These are phyloP conservation scores for Penicillium nordicum DNA, from an alignment of 2,329 filamentous ascomycete genomes.

Conservation along the genomic window DNA sequence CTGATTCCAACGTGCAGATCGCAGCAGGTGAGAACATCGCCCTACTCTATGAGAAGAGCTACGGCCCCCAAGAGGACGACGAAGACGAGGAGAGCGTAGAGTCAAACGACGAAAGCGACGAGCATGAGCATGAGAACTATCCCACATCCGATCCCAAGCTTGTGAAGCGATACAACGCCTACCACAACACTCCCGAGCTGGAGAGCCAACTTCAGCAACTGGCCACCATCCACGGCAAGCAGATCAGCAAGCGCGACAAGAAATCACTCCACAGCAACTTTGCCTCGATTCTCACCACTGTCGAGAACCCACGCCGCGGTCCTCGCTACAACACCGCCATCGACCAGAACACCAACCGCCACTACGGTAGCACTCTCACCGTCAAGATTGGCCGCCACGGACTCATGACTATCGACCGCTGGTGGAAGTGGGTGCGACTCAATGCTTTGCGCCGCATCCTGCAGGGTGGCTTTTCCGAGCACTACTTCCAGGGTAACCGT, in stretches of 20 bases:
- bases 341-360: constrained; percentile 56
- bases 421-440: constrained; percentile 69
- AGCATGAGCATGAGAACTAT: constrained; percentile 42
- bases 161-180: constrained; percentile 65
- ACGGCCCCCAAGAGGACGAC: constrained; percentile 57
- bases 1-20: constrained; percentile 68
- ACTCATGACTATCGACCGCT: constrained; percentile 64
- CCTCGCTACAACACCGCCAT: constrained; percentile 65
- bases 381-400: constrained; percentile 57
- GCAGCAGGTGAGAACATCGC: constrained; percentile 78
- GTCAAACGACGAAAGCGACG: constrained; percentile 37
- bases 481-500: constrained; percentile 60
- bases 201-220: constrained; percentile 58
- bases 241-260: constrained; percentile 63
- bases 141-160: constrained; percentile 42
- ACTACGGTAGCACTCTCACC: constrained; percentile 61
- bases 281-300: constrained; percentile 61
- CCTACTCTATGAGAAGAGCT: constrained; percentile 73
- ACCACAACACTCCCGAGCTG: constrained; percentile 61
- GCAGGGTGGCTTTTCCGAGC: constrained; percentile 59
- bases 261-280: constrained; percentile 66
- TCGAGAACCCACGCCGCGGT: constrained; percentile 64
- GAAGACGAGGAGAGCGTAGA: constrained; percentile 51
- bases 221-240: constrained; percentile 58
- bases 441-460: constrained; percentile 60